phyloP scores from a whole-genome alignment of 2,329 filamentous ascomycete species.

The Fusarium zealandicum region DNA sequence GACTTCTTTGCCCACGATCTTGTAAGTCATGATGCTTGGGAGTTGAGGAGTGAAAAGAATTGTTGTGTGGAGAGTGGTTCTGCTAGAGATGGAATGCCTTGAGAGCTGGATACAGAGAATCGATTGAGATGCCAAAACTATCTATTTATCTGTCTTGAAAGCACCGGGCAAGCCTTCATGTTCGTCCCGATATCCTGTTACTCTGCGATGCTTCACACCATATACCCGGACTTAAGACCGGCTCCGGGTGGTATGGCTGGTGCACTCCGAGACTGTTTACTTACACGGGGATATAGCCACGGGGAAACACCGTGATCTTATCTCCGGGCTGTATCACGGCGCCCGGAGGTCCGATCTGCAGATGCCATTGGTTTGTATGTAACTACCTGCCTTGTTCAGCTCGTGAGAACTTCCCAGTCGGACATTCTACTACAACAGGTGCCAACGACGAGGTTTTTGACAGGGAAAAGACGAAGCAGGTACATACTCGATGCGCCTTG shows the following conservation, averaged over 20 bases:
- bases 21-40: slow-evolving; percentile 33
- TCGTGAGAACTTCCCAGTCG: no score
- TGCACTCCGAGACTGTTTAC: slow-evolving; percentile 17
- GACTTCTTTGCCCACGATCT: slow-evolving; percentile 33
- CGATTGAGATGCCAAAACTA: not conserved
- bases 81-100: not conserved
- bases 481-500: not conserved
- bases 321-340: not conserved
- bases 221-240: no score
- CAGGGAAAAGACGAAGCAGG: not conserved
- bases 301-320: slow-evolving; percentile 2
- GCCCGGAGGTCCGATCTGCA: not conserved
- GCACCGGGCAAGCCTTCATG: not conserved
- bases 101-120: not conserved
- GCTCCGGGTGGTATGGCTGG: not conserved
- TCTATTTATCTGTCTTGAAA: slow-evolving; percentile 14
- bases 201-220: not conserved
- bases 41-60: not conserved
- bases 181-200: not conserved
- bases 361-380: no score
- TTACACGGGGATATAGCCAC: slow-evolving; percentile 28
- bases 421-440: no score
- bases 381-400: no score
- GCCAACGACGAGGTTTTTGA: no score
- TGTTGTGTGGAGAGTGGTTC: not conserved